These are phyloP conservation scores for Sugiyamaella boreocaroliniensis DNA, from an alignment of 805 yeast genomes.

Conservation along the genomic window DNA sequence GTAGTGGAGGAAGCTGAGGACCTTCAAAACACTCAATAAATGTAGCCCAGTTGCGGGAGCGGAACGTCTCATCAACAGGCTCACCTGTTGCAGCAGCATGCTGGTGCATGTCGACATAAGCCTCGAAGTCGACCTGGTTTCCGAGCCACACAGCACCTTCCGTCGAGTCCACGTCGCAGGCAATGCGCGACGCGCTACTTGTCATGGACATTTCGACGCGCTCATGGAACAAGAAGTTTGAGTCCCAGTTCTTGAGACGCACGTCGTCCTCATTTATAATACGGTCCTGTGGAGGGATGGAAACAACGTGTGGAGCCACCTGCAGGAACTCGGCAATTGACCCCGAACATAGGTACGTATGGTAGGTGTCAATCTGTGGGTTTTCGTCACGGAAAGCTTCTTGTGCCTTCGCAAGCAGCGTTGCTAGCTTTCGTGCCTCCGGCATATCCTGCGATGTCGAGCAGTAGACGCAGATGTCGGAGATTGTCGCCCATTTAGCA, in stretches of 20 bases:
- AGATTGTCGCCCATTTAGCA: slow-evolving; percentile 64
- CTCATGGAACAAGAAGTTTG: slow-evolving; percentile 62
- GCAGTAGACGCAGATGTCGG: slow-evolving; percentile 75
- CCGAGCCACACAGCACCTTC: slow-evolving; percentile 67
- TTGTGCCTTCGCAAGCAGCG: slow-evolving; percentile 17
- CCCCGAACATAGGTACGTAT: slow-evolving; percentile 18
- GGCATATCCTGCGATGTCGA: slow-evolving; percentile 34
- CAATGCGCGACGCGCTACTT: slow-evolving; percentile 67
- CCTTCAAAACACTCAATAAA: slow-evolving; percentile 31
- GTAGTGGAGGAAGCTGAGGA: slow-evolving; percentile 20
- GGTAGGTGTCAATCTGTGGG: slow-evolving; percentile 10
- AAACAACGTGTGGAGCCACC: slow-evolving; percentile 21
- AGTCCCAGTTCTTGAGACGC: slow-evolving; percentile 27
- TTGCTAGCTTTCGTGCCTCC: slow-evolving; percentile 14
- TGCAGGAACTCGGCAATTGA: slow-evolving; percentile 15
- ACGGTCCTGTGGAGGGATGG: slow-evolving; percentile 18
- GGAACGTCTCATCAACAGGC: slow-evolving; percentile 1
- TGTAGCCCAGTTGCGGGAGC: slow-evolving; percentile 28
- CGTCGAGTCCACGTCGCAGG: not conserved
- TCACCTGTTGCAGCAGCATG: not conserved
- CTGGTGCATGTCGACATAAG: slow-evolving; percentile 1
- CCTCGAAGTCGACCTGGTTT: slow-evolving; percentile 58
- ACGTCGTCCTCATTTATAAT: slow-evolving; percentile 18
- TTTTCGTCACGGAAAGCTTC: slow-evolving; percentile 10
- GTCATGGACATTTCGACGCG: slow-evolving; percentile 75